These are phyloP conservation scores for Umbelopsis sp. DNA, from an alignment of 192 early-diverging fungal genomes.

Conservation along the genomic window DNA sequence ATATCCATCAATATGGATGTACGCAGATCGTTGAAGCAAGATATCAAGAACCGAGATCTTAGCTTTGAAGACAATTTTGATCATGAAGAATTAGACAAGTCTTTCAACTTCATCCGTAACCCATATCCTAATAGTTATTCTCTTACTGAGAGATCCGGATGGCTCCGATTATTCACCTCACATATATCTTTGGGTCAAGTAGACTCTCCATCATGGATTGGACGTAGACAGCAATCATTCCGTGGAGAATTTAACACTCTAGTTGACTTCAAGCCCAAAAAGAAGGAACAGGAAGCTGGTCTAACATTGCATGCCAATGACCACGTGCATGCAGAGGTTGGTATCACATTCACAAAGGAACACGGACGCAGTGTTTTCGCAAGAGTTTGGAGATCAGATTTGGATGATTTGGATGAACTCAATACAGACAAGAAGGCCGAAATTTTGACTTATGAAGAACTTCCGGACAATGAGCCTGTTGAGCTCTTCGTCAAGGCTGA, in stretches of 20 bases:
- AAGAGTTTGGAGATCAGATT: constrained; percentile 12
- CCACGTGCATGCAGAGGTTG: background rate
- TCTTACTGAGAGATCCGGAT: background rate
- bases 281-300: background rate
- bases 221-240: constrained; percentile 7
- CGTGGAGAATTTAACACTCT: background rate
- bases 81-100: background rate
- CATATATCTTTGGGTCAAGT: constrained; percentile 5
- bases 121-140: constrained; percentile 12
- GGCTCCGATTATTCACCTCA: background rate
- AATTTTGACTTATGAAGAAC: background rate
- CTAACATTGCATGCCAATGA: constrained; percentile 7
- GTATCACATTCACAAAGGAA: background rate
- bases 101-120: constrained; percentile 5
- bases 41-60: background rate
- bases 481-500: constrained; percentile 7
- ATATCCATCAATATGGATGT: background rate
- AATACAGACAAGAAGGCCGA: background rate
- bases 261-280: constrained; percentile 4
- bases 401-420: constrained; percentile 12
- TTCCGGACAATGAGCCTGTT: background rate
- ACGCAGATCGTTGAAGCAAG: background rate
- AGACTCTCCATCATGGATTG: constrained; percentile 5
- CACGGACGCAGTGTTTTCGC: background rate
- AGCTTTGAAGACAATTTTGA: background rate